A percentile compares a stretch with the other conserved stretches of the same genome.
phyloP scores from a whole-genome alignment of 345 rosid species.

The Hibiscus syriacus region DNA sequence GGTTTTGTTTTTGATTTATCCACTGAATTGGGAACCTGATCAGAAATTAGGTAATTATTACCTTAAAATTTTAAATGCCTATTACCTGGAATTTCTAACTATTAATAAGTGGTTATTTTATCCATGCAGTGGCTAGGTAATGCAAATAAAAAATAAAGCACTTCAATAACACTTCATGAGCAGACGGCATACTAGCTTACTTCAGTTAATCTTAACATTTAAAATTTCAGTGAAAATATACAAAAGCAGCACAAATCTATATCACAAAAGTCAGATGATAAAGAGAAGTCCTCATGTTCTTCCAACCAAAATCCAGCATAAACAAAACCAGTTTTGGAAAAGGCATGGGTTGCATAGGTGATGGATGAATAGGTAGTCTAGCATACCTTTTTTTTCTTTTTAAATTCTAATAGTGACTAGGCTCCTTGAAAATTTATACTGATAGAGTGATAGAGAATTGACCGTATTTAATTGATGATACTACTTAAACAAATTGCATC shows the following conservation, averaged over 20 bases:
- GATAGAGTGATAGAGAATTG: background rate
- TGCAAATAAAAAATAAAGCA: background rate
- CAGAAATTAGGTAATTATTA: background rate
- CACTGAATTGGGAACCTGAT: slow-evolving; percentile 40
- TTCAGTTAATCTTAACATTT: background rate
- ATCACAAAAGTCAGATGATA: too few species aligned
- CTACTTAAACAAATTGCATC: background rate
- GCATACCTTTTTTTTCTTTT: too few species aligned
- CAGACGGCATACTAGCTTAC: too few species aligned
- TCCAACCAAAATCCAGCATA: too few species aligned
- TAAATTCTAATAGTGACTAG: background rate
- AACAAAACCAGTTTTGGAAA: too few species aligned
- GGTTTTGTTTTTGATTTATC: slow-evolving; percentile 64
- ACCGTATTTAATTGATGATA: background rate
- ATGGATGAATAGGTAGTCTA: too few species aligned
- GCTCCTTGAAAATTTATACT: background rate
- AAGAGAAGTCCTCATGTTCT: too few species aligned
- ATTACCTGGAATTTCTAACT: too few species aligned
- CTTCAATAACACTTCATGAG: too few species aligned
- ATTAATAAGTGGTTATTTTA: background rate
- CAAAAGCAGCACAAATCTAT: background rate
- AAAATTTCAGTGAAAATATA: background rate
- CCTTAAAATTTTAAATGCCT: background rate
- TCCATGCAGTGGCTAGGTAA: background rate
- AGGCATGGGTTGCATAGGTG: too few species aligned